Conservation (phyloP, 225 moss, liverwort and hornwort species). For the Polytrichum commune region DNA sequence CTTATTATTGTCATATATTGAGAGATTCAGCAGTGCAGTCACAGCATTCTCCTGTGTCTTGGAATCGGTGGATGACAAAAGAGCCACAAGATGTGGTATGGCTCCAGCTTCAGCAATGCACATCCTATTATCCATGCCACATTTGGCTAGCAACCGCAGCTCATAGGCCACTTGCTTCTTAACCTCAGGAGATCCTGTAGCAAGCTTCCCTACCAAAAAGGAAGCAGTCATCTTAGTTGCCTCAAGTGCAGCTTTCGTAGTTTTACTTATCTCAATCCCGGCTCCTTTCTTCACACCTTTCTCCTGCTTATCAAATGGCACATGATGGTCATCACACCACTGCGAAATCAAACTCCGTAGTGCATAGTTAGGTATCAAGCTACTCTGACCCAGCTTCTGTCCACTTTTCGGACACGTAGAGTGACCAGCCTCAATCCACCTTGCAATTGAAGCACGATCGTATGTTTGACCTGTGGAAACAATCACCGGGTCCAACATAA, state of each 20-base stretch:
- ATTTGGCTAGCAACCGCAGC: slow-evolving; percentile 64
- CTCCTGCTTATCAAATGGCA: slow-evolving; percentile 65
- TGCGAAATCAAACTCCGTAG: slow-evolving; percentile 56
- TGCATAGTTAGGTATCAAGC: slow-evolving; percentile 57
- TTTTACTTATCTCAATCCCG: slow-evolving; percentile 30
- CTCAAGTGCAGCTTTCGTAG: slow-evolving; percentile 60
- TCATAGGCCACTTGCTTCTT: slow-evolving; percentile 69
- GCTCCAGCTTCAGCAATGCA: slow-evolving; percentile 72
- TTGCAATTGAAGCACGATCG: slow-evolving; percentile 56
- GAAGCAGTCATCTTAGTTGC: slow-evolving; percentile 74
- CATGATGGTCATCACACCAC: slow-evolving; percentile 70
- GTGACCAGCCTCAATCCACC: slow-evolving; percentile 70
- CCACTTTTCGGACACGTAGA: slow-evolving; percentile 71
- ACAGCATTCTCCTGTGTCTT: slow-evolving; percentile 79
- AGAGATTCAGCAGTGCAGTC: slow-evolving; percentile 65
- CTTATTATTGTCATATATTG: slow-evolving; percentile 72
- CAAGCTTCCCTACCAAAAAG: slow-evolving; percentile 58
- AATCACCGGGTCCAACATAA: slow-evolving; percentile 75
- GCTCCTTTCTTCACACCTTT: slow-evolving; percentile 42
- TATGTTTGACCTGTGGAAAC: slow-evolving; percentile 77
- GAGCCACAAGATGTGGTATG: slow-evolving; percentile 49
- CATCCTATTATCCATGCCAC: slow-evolving; percentile 66
- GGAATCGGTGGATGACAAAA: slow-evolving; percentile 58
- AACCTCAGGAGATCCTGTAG: slow-evolving; percentile 59
- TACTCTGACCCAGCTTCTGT: slow-evolving; percentile 61